Base-by-base conservation (phyloP, 495 filamentous ascomycete species). In the Penicillium alfredii region DNA sequence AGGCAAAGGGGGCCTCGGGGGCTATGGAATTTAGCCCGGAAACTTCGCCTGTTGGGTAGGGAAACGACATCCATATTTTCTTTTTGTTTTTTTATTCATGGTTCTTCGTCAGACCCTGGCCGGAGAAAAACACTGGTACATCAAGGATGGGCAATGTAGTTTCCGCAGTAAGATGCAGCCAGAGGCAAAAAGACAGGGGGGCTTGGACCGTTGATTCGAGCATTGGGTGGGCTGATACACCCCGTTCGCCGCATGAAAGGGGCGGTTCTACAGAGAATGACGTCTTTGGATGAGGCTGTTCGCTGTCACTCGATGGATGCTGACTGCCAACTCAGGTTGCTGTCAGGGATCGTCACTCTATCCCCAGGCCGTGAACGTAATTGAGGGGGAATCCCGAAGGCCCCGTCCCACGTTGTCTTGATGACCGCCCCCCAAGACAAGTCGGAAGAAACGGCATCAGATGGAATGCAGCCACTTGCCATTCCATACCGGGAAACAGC, bases 271-370 rank as follows among this genome's bases (percentile, higher is more conserved):
- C 33, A 45, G 33, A 35, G 38, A 24, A 38, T 49, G 46, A 48
- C 46, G 46, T 42, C 41, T 32, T 40, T 44, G n/a, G 31, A 43
- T 45, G 51, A 46, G 49, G 49, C 44, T 43, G 44, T 45, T 47
- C 44, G 43, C 53, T 40, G 40, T 35, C 25, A 29, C 47, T 36
- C 51, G 8, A 50, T 36, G 42, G 32, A 51, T 58, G 53, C 40
- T 55, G 58, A 59, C 47, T 67, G 60, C 58, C 56, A 65, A 54
- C 43, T 57, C 55, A 49, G 53, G 41, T 47, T 51, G 40, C 41
- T 43, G 50, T 38, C 56, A 57, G 59, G 53, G 51, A 51, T 60
- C 39, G 45, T 38, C 43, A 41, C 44, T 40, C 45, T 38, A 24
- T 39, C 24, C 44, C 17, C 35, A 42, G 36, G 44, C 23, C 44